Evolutionary conservation across 2,329 filamentous ascomycete genomes (phyloP), one percentile per base, ranked within the genome.

Genomic region (Diaporthe caulivora): DNA sequence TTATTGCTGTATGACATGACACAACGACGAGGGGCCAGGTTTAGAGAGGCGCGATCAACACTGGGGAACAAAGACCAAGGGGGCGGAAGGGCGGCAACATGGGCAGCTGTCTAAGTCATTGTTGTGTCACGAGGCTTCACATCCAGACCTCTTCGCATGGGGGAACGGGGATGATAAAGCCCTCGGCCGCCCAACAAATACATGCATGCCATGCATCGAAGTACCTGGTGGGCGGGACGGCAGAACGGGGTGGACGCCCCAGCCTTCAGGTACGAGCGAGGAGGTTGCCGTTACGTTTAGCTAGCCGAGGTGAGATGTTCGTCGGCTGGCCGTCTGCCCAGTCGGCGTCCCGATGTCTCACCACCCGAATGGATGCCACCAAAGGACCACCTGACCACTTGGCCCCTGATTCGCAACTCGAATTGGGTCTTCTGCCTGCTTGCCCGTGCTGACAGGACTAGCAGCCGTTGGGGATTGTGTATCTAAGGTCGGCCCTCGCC

Each of bases 51-150:
- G 44, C 62, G 49, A 65, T 65, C 62, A 65, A 65, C 62, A 67
- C 44, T 65, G 62, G 53, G 62, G 53, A 26, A 37, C 34, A 70
- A 58, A 68, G 47, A 18, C 51, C n/a, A 13, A 49, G 40, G 2
- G 9, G 31, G 18, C 42, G 44, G 9, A 49, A 3, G n/a, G 2
- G 24, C 8, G 44, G n/a, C 31, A 29, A 6, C 31, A 26, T 69
- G 49, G 40, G 24, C n/a, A 18, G 26, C n/a, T 67, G 29, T 29
- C 26, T 47, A 67, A 71, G 69, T 71, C 69, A 62, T 71, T 62
- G 55, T 62, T 62, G 55, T 71, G 69, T 71, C 69, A 71, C 55
- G 69, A 71, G 69, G 69, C 58, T 71, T 24, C 26, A 62, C 21
- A 62, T 71, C n/a, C 24, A 71, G 18, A 62, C 51, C 65, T 54